Evolutionary conservation across 164 flowering plant species (phyloP), one percentile per base, ranked within the genome.

Genomic region (Santalum album): DNA sequence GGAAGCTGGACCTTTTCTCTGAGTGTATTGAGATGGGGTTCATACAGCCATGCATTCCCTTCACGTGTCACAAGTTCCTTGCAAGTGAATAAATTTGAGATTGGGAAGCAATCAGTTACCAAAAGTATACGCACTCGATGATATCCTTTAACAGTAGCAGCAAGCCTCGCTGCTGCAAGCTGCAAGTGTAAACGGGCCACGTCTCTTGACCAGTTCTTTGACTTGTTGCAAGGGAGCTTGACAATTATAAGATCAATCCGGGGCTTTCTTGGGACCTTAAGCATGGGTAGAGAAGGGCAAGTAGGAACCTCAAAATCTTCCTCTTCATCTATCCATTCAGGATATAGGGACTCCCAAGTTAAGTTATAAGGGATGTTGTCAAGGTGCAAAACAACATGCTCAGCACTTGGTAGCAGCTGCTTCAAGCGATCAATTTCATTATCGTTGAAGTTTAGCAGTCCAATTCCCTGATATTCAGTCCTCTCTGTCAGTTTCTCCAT

Each of bases 281-380:
- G 68, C 20, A 47, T 62, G 1, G 82, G 74, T 15, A 78, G 51
- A 49, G 64, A 60, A 51, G 77, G 79, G 51, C 82, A 78, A n/a
- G 46, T 20, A 9, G 79, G 82, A 7, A 80, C 71, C 51, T 74
- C 81, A 18, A 63, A 70, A 22, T 78, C 83, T 60, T 81, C 81
- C 68, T 81, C 86, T 50, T 81, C 86, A 42, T 81, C 86, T 46
- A 81, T 78, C 83, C 83, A 81, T 56, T 81, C 86, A 21, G 86
- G 86, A 51, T 58, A 81, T 12, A 81, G 55, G 21, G 69, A 47
- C 29, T 81, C 86, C 86, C 86, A 81, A 16, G 81, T 76, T n/a
- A 78, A 29, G 56, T 64, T 64, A 10, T 53, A 47, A 7, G 58
- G 38, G 20, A 67, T 78, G 61, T 56, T 35, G 45, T 81, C 78